Conservation (phyloP, 768 basidiomycete genomes). For the Suillus hirtellus region DNA sequence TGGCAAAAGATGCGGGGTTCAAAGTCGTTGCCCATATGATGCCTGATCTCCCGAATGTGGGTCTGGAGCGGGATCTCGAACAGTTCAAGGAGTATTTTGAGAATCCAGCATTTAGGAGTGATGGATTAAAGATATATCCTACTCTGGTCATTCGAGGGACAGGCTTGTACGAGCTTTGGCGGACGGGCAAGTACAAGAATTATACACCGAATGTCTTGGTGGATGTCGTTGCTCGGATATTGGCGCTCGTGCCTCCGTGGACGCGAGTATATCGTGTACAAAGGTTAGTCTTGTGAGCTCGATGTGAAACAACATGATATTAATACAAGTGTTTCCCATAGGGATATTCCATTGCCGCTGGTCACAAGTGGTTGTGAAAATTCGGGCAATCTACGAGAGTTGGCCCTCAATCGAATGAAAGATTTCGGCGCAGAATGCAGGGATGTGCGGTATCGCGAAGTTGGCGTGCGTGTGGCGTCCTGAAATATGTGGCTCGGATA, state of each 20-base stretch:
- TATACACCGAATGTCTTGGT: conserved; percentile 99
- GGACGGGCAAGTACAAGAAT: conserved; percentile 97
- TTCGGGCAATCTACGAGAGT: conserved; percentile 92
- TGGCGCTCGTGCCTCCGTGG: conserved; percentile 98
- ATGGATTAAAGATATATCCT: conserved; percentile 98
- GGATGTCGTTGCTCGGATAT: conserved; percentile 93
- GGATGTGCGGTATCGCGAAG: conserved; percentile 97
- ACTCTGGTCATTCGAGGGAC: conserved; percentile 98
- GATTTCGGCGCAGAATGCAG: conserved; percentile 98
- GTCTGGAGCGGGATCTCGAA: conserved; percentile 94
- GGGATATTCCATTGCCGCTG: conserved; percentile 95
- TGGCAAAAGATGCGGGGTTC: conserved; percentile 98
- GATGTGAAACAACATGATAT: background rate
- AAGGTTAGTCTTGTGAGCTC: conserved; percentile 49
- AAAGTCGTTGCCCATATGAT: conserved; percentile 99
- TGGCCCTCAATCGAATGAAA: conserved; percentile 97
- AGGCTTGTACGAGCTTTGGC: conserved; percentile 93
- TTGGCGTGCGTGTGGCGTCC: conserved; percentile 66
- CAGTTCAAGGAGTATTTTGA: conserved; percentile 99
- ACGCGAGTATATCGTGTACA: conserved; percentile 98
- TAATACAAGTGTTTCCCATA: conserved; percentile 29
- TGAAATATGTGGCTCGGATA: conserved; percentile 10
- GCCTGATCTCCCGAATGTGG: conserved; percentile 98
- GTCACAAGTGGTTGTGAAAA: conserved; percentile 98
- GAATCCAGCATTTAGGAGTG: conserved; percentile 95